Evolutionary conservation across 139 green algal species (phyloP).

Genomic region (Coccomyxa sp.): DNA sequence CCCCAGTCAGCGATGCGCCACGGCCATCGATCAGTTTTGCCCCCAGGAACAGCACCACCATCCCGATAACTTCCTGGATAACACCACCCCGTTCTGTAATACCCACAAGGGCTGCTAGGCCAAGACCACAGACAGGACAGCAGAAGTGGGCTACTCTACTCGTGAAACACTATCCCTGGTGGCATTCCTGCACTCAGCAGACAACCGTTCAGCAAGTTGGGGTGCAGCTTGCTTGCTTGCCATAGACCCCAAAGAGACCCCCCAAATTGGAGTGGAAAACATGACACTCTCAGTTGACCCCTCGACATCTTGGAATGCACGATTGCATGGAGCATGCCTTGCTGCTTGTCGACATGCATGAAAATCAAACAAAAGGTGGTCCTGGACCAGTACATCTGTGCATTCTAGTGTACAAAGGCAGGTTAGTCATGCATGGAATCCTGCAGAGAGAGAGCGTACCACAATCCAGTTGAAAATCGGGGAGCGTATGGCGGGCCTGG

Average conservation of each 20-base stretch:
- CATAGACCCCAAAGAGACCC: no score
- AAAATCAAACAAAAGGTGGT: no score
- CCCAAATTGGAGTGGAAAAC: no score
- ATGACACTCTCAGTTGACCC: no score
- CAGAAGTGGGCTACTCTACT: neutral
- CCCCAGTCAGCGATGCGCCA: neutral
- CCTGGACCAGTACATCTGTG: no score
- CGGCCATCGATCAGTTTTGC: neutral
- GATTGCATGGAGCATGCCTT: no score
- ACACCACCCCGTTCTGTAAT: no score
- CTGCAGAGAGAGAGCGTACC: neutral
- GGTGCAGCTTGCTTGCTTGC: no score
- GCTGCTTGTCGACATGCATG: no score
- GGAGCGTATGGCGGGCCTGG: slow-evolving; percentile 51
- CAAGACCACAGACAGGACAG: neutral
- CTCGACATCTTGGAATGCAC: no score
- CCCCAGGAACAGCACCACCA: neutral
- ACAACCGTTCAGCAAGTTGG: no score
- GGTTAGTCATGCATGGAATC: neutral
- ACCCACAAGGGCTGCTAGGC: no score
- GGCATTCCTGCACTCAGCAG: neutral
- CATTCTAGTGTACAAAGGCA: neutral
- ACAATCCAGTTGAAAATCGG: slow-evolving; percentile 41
- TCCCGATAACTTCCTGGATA: neutral
- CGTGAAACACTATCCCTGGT: neutral